Percentiles rank a stretch among this genome's conserved stretches.
Conservation (phyloP, 805 yeast genomes). For the Yamadazyma endophytica region DNA sequence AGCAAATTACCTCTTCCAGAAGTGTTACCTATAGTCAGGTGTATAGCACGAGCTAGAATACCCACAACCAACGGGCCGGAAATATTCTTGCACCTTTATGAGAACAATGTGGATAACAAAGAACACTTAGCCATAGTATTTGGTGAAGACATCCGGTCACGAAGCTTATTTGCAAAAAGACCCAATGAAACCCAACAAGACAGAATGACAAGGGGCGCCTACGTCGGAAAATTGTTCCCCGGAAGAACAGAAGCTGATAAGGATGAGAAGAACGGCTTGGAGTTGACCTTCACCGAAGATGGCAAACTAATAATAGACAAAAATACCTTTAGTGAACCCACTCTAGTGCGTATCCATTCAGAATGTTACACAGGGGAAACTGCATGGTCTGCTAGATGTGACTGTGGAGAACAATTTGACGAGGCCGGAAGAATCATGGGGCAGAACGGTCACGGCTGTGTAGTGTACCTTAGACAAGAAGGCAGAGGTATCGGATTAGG, state of each 20-base stretch:
- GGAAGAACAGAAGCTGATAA: constrained; percentile 71
- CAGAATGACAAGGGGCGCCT: constrained; percentile 98
- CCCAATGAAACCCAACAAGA: constrained; percentile 80
- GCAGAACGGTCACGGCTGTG: constrained; percentile 81
- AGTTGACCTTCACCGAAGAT: constrained; percentile 25
- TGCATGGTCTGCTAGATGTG: constrained; percentile 98
- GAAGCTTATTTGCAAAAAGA: constrained; percentile 58
- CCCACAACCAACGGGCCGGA: constrained; percentile 96
- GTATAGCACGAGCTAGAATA: constrained; percentile 91
- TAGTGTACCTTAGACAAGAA: constrained; percentile 93
- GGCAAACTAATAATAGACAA: constrained; percentile 30
- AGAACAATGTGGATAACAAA: constrained; percentile 80
- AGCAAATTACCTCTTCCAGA: constrained; percentile 43
- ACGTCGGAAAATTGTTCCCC: constrained; percentile 83
- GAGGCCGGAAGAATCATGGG: constrained; percentile 97
- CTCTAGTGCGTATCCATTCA: constrained; percentile 85
- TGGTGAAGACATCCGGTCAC: constrained; percentile 85
- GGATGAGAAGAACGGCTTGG: constrained; percentile 33
- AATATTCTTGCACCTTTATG: constrained; percentile 84
- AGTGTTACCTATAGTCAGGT: constrained; percentile 68
- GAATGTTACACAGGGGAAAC: constrained; percentile 99
- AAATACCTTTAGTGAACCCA: constrained; percentile 37
- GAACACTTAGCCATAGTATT: constrained; percentile 97
- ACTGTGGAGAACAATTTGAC: constrained; percentile 98
- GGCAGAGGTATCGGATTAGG: constrained; percentile 99